phyloP scores from a whole-genome alignment of 2,329 filamentous ascomycete genomes.

The Penicillium sp. region DNA sequence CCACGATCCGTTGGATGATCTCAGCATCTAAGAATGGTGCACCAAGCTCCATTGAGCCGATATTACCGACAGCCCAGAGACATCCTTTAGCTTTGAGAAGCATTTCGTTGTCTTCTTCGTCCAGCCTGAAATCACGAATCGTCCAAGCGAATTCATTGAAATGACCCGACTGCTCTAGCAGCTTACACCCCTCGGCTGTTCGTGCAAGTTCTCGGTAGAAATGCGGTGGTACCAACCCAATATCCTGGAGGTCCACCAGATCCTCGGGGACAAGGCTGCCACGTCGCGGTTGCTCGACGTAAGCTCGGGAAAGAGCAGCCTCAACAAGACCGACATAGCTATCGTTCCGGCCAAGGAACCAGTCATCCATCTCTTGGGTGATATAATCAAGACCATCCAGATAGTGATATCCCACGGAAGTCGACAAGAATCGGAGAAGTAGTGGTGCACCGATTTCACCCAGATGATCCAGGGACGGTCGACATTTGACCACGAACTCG shows the following conservation, averaged over 20 bases:
- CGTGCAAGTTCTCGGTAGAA: constrained; percentile 95
- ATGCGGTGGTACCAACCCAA: constrained; percentile 76
- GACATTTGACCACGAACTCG: constrained; percentile 94
- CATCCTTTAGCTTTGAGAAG: constrained; percentile 95
- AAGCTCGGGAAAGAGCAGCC: constrained; percentile 86
- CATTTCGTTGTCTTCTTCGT: constrained; percentile 78
- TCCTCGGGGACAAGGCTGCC: constrained; percentile 53
- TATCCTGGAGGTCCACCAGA: constrained; percentile 58
- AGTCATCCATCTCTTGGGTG: constrained; percentile 99
- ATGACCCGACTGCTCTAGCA: constrained; percentile 89
- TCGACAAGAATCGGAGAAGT: constrained; percentile 87
- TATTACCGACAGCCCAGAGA: constrained; percentile 95
- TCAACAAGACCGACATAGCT: constrained; percentile 93
- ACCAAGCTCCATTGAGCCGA: constrained; percentile 95
- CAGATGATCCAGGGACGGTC: constrained; percentile 88
- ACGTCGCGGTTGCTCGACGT: constrained; percentile 54
- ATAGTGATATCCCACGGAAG: constrained; percentile 96
- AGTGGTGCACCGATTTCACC: constrained; percentile 95
- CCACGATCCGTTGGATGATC: constrained; percentile 80
- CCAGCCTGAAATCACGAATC: constrained; percentile 82
- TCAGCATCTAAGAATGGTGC: constrained; percentile 89
- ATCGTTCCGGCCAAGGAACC: constrained; percentile 96
- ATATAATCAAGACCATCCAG: constrained; percentile 97
- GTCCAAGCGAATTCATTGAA: constrained; percentile 90
- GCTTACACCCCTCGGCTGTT: constrained; percentile 84